Evolutionary conservation across 345 rosid genomes (phyloP).

Genomic region (Syzygium jambos): DNA sequence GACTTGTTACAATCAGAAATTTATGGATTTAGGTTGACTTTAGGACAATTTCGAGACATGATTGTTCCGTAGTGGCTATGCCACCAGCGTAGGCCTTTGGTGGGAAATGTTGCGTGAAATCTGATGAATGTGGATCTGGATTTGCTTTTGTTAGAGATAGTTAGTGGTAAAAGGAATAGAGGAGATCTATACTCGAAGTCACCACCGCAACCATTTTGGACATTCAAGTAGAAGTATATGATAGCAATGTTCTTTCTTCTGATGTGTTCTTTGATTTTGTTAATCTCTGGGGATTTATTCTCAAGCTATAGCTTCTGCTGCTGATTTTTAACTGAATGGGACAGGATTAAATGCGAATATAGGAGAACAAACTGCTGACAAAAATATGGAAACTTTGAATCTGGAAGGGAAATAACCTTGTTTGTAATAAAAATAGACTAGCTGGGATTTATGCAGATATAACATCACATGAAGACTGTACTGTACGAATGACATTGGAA

Average conservation of each 20-base stretch:
- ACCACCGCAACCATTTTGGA: background rate
- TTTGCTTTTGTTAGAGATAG: slow-evolving; percentile 29
- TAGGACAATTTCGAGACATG: background rate
- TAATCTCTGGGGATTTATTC: background rate
- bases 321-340: background rate
- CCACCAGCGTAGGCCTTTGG: slow-evolving; percentile 15
- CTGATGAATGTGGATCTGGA: slow-evolving; percentile 42
- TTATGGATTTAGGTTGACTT: too few relatives aligned
- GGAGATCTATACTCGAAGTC: background rate
- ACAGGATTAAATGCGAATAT: background rate
- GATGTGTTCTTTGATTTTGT: background rate
- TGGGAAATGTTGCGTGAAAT: slow-evolving; percentile 30
- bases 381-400: background rate
- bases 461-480: background rate
- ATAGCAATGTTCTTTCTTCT: background rate
- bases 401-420: background rate
- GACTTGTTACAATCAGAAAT: background rate
- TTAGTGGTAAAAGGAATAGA: slow-evolving; percentile 34
- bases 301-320: background rate
- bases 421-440: background rate
- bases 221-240: too few relatives aligned
- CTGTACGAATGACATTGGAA: background rate
- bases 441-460: background rate
- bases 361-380: background rate
- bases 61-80: background rate